phyloP scores from a whole-genome alignment of 768 basidiomycete genomes.

The Hericium erinaceus region DNA sequence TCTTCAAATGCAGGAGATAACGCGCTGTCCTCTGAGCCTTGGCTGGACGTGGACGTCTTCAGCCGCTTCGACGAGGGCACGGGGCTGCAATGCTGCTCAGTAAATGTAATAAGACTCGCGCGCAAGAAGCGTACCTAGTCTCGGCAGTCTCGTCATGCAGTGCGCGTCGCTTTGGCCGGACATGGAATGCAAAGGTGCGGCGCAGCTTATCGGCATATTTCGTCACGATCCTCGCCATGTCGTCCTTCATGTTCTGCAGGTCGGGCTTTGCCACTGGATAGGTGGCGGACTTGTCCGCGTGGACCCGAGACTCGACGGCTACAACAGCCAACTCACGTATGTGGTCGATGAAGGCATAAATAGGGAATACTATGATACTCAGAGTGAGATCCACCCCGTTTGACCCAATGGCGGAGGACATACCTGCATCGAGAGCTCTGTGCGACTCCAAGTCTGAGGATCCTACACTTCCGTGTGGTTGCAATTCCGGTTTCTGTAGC shows the following conservation, averaged over 20 bases:
- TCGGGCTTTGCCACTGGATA: slow-evolving; percentile 12
- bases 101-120: neutral
- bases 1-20: neutral
- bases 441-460: slow-evolving; percentile 6
- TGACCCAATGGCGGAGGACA: neutral
- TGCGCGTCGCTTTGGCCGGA: slow-evolving; percentile 11
- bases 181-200: slow-evolving; percentile 6
- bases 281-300: slow-evolving; percentile 5
- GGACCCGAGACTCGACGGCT: slow-evolving; percentile 6
- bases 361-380: slow-evolving; percentile 6
- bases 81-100: slow-evolving; percentile 1
- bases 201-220: slow-evolving; percentile 8
- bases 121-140: slow-evolving; percentile 1
- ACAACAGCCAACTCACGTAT: slow-evolving; percentile 9
- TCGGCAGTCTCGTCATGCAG: slow-evolving; percentile 11
- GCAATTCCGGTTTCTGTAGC: slow-evolving; percentile 9
- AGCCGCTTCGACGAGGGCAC: slow-evolving; percentile 12
- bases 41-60: slow-evolving; percentile 7
- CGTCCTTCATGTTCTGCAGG: slow-evolving; percentile 5
- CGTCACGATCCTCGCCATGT: slow-evolving; percentile 6
- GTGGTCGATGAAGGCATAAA: slow-evolving; percentile 5
- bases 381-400: neutral
- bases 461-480: slow-evolving; percentile 4
- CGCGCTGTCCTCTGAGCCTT: slow-evolving; percentile 3
- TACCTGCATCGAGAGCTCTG: slow-evolving; percentile 5